A percentile compares a stretch with the other conserved stretches of the same genome.
Evolutionary conservation across 2,329 filamentous ascomycete species (phyloP).

Genomic region (Rosellinia necatrix): DNA sequence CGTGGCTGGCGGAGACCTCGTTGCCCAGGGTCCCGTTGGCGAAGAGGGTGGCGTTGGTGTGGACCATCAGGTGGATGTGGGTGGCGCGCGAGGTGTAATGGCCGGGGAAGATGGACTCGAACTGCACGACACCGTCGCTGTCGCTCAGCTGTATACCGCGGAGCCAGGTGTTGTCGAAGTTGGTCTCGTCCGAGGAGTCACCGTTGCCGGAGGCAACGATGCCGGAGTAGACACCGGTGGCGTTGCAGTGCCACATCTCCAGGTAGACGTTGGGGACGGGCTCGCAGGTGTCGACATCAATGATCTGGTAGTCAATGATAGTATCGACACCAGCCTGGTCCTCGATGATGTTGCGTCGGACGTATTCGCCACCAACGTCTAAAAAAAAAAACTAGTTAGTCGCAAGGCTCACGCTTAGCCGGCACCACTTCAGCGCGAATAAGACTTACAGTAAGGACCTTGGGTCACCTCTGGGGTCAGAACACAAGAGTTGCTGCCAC

Average conservation of each 20-base stretch:
- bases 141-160: slow-evolving; percentile 17
- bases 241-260: slow-evolving; percentile 21
- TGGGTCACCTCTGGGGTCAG: slow-evolving; percentile 58
- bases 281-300: slow-evolving; percentile 17
- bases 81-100: slow-evolving; percentile 16
- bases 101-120: slow-evolving; percentile 18
- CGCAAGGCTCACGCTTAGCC: background rate
- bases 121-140: slow-evolving; percentile 17
- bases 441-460: slow-evolving; percentile 54
- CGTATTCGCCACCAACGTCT: slow-evolving; percentile 13
- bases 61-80: slow-evolving; percentile 19
- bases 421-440: background rate
- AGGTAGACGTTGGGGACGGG: slow-evolving; percentile 6
- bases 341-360: slow-evolving; percentile 16
- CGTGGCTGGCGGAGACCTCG: slow-evolving; percentile 10
- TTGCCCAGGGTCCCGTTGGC: slow-evolving; percentile 16
- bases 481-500: slow-evolving; percentile 51
- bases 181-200: slow-evolving; percentile 3
- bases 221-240: slow-evolving; percentile 18
- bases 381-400: background rate
- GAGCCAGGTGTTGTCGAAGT: slow-evolving; percentile 13
- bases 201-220: slow-evolving; percentile 1
- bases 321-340: slow-evolving; percentile 9
- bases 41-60: slow-evolving; percentile 11
- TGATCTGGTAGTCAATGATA: slow-evolving; percentile 17